These are phyloP conservation scores for Blastocladiella emersonii DNA, from an alignment of 371 early-diverging fungal genomes.

Conservation along the genomic window DNA sequence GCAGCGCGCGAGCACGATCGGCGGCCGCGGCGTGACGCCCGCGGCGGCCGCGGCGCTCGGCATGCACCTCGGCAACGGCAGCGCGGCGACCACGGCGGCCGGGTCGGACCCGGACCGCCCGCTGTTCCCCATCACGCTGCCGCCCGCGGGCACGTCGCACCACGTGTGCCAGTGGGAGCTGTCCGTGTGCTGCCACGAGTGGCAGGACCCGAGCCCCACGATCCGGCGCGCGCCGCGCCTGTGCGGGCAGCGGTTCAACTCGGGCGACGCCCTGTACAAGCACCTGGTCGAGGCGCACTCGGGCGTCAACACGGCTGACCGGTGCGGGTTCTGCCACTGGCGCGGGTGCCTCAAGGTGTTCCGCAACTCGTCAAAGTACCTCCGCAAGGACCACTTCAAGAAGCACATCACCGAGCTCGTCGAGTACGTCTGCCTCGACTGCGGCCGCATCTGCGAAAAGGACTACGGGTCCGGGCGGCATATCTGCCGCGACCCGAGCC, in stretches of 20 bases:
- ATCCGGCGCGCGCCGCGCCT: background rate
- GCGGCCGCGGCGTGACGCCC: too few species aligned
- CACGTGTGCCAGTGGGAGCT: slow-evolving; percentile 8
- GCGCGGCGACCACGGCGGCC: background rate
- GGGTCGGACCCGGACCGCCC: too few species aligned
- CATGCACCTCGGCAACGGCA: too few species aligned
- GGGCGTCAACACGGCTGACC: background rate
- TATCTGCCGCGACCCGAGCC: slow-evolving; percentile 1
- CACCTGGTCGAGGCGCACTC: slow-evolving; percentile 7
- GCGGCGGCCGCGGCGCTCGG: background rate
- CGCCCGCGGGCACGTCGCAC: background rate
- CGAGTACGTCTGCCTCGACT: slow-evolving; percentile 1
- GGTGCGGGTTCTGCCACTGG: slow-evolving; percentile 7
- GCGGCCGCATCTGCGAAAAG: slow-evolving; percentile 1
- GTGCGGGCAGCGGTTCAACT: background rate
- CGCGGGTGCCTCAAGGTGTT: slow-evolving; percentile 7
- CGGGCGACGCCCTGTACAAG: slow-evolving; percentile 2
- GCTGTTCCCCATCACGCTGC: slow-evolving; percentile 1
- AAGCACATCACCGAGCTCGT: slow-evolving; percentile 4
- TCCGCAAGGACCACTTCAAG: slow-evolving; percentile 6
- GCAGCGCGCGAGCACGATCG: too few species aligned
- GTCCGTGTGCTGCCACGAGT: slow-evolving; percentile 5
- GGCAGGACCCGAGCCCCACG: background rate
- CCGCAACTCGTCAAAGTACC: background rate
- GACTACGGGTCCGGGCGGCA: background rate